Percentiles rank a stretch among this genome's conserved stretches.
These are phyloP conservation scores for Candida ipomoeae DNA, from an alignment of 805 yeast species.

Conservation along the genomic window DNA sequence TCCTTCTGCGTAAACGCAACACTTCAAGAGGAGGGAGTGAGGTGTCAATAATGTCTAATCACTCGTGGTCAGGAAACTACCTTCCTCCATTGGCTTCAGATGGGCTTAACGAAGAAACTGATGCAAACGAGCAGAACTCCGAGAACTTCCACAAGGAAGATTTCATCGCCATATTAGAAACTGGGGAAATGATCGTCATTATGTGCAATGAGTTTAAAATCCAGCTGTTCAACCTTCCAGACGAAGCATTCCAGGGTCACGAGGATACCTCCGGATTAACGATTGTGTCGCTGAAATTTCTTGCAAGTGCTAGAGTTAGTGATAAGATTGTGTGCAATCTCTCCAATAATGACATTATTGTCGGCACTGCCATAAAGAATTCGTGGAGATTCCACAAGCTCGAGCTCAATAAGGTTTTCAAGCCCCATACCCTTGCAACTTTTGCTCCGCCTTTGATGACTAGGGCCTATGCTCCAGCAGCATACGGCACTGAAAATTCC, in stretches of 20 bases:
- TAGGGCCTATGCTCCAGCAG: slow-evolving; percentile 4
- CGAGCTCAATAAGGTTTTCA: slow-evolving; percentile 8
- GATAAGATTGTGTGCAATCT: slow-evolving; percentile 62
- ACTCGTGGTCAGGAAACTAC: slow-evolving; percentile 30
- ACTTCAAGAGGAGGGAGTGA: slow-evolving; percentile 32
- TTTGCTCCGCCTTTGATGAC: slow-evolving; percentile 18
- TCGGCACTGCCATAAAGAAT: slow-evolving; percentile 62
- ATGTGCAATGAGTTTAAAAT: slow-evolving; percentile 48
- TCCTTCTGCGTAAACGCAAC: slow-evolving; percentile 21
- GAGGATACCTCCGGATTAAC: slow-evolving; percentile 9
- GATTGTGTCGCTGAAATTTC: slow-evolving; percentile 51
- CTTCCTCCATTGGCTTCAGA: slow-evolving; percentile 23
- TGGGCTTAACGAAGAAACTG: not conserved
- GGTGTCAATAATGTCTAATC: slow-evolving; percentile 22
- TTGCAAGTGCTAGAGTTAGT: slow-evolving; percentile 68
- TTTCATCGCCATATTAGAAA: slow-evolving; percentile 48
- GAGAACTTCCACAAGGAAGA: slow-evolving; percentile 36
- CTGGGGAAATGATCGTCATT: slow-evolving; percentile 48
- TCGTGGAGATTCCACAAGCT: slow-evolving; percentile 60
- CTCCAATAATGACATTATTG: slow-evolving; percentile 47
- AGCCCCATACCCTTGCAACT: slow-evolving; percentile 7
- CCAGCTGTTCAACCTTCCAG: slow-evolving; percentile 25
- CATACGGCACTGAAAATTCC: not conserved
- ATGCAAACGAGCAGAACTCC: not conserved
- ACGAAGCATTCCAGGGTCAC: slow-evolving; percentile 17